Evolutionary conservation across 1,284 basidiomycete species (phyloP).

Genomic region (Inonotus hispidus): DNA sequence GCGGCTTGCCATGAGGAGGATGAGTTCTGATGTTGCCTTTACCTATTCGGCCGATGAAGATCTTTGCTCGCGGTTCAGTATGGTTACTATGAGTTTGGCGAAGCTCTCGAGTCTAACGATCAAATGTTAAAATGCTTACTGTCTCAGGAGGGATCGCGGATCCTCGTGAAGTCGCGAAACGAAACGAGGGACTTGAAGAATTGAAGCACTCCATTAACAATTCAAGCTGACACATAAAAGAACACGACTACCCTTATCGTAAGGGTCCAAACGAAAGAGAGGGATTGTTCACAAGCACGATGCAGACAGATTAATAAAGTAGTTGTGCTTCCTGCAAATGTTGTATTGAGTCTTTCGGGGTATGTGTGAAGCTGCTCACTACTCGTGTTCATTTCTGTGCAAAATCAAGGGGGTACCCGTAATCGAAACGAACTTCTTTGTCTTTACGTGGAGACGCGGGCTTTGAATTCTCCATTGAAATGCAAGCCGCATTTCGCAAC

Average conservation of each 20-base stretch:
- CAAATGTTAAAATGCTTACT: conserved; percentile 6
- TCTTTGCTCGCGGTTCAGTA: background rate
- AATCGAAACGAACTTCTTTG: background rate
- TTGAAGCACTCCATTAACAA: background rate
- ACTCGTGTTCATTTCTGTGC: background rate
- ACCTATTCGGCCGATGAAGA: background rate
- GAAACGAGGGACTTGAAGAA: background rate
- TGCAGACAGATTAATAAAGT: background rate
- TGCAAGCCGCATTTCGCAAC: background rate
- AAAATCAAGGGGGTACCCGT: background rate
- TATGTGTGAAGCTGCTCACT: background rate
- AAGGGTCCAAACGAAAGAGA: background rate
- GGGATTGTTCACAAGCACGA: background rate
- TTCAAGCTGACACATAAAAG: conserved; percentile 1
- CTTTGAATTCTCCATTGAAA: background rate
- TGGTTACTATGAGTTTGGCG: background rate
- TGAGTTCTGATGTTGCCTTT: background rate
- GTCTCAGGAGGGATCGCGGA: conserved; percentile 1
- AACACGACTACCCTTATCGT: background rate
- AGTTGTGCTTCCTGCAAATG: background rate
- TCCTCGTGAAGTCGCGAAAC: background rate
- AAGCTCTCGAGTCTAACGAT: background rate
- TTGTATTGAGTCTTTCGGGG: background rate
- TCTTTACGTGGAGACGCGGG: conserved; percentile 1
- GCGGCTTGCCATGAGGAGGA: background rate